These are phyloP conservation scores for Eutypella sp. DNA, from an alignment of 2,329 filamentous ascomycete species.

Conservation along the genomic window DNA sequence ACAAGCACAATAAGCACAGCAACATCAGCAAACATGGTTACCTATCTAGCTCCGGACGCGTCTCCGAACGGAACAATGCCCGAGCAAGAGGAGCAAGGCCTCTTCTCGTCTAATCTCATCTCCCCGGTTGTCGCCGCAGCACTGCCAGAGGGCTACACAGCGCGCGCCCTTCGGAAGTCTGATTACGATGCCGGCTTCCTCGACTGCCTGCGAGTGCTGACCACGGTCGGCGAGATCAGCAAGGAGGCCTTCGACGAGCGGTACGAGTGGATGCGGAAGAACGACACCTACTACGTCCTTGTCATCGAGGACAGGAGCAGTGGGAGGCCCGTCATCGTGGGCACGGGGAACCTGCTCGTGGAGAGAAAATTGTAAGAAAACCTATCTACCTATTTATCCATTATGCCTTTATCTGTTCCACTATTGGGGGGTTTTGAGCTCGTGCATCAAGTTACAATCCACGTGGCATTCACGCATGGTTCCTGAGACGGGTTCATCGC, in stretches of 20 bases:
- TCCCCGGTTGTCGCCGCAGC: slow-evolving; percentile 66
- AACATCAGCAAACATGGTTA: too few species aligned
- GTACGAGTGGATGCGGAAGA: slow-evolving; percentile 74
- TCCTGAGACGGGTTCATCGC: background rate
- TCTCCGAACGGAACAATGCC: slow-evolving; percentile 19
- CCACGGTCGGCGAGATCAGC: slow-evolving; percentile 83
- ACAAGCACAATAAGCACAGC: background rate
- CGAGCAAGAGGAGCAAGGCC: slow-evolving; percentile 54
- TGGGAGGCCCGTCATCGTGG: slow-evolving; percentile 64
- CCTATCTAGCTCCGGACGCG: too few species aligned
- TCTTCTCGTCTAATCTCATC: slow-evolving; percentile 76
- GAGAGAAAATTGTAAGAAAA: slow-evolving; percentile 82
- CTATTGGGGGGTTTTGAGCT: too few species aligned
- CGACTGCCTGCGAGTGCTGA: slow-evolving; percentile 85
- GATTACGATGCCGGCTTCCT: slow-evolving; percentile 84
- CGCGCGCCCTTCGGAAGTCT: slow-evolving; percentile 71
- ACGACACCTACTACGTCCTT: slow-evolving; percentile 79
- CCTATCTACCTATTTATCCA: slow-evolving; percentile 1
- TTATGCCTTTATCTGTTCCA: background rate
- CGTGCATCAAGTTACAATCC: background rate
- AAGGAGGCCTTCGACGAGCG: slow-evolving; percentile 70
- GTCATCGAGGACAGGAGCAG: slow-evolving; percentile 70
- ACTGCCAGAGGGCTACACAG: slow-evolving; percentile 75
- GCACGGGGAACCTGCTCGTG: slow-evolving; percentile 82
- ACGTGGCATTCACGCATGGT: too few species aligned